Evolutionary conservation across 257 asterid genomes (phyloP).

Genomic region (Solanum arcanum): DNA sequence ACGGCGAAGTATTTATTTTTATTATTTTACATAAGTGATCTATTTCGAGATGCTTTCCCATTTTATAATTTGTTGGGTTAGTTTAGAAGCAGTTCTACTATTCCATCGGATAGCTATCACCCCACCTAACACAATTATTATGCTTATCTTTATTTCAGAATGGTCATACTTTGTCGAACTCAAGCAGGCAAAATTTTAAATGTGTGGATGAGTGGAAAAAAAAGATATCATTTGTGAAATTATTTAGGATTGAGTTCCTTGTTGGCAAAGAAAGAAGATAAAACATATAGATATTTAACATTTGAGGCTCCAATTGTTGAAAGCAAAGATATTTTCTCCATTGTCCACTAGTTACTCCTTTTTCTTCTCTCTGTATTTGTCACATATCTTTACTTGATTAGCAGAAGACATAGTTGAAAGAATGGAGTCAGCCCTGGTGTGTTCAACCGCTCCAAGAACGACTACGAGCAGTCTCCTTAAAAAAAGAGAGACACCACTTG

Average conservation of each 20-base stretch:
- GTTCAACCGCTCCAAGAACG: constrained; percentile 19
- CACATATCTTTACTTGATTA: background rate
- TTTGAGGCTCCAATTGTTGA: constrained; percentile 18
- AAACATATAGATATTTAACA: background rate
- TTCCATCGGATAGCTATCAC: background rate
- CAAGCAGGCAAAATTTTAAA: background rate
- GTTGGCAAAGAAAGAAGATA: background rate
- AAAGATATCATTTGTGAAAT: background rate
- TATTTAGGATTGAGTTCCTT: background rate
- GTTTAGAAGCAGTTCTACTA: background rate
- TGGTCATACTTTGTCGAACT: background rate
- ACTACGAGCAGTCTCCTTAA: constrained; percentile 2
- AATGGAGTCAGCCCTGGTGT: constrained; percentile 22
- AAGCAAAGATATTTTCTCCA: constrained; percentile 14
- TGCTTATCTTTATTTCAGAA: background rate
- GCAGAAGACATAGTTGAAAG: background rate
- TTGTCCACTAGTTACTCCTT: background rate
- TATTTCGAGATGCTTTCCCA: no score
- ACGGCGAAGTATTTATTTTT: no score
- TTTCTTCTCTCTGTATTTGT: background rate
- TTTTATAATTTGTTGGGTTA: background rate
- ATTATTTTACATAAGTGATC: no score
- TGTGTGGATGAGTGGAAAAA: background rate
- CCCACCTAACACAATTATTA: background rate
- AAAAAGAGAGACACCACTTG: background rate